Evolutionary conservation across 2,329 filamentous ascomycete genomes (phyloP).

Genomic region (Samsoniella hepiali): DNA sequence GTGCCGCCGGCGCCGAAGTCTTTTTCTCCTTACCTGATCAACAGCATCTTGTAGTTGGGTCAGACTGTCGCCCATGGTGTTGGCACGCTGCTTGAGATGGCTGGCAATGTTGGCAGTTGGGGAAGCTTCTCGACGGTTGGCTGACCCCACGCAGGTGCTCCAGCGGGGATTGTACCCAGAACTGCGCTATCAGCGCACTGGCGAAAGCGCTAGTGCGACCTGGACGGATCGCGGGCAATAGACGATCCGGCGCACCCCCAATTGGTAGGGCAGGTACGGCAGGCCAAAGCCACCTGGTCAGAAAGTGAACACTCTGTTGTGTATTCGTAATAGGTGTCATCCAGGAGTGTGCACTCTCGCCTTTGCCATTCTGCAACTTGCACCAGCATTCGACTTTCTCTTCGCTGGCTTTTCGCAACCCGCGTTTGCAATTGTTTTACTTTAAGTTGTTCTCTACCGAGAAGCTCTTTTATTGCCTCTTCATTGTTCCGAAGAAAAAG

Average conservation of each 20-base stretch:
- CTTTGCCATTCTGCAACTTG: not conserved
- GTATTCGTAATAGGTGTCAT: slow-evolving; percentile 19
- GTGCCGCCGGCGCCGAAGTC: not conserved
- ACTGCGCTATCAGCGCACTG: not conserved
- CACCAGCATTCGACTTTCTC: slow-evolving; percentile 7
- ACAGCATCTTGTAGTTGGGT: slow-evolving; percentile 84
- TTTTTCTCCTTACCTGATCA: slow-evolving; percentile 60
- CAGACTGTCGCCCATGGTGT: slow-evolving; percentile 68
- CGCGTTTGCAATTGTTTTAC: not conserved
- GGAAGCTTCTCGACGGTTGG: slow-evolving; percentile 8
- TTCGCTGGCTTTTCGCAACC: not conserved
- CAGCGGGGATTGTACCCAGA: not conserved
- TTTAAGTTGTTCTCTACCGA: not conserved
- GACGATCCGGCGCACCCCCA: slow-evolving; percentile 26
- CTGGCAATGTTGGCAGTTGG: not conserved
- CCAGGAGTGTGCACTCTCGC: slow-evolving; percentile 12
- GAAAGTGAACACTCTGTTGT: slow-evolving; percentile 39
- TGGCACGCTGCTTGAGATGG: not conserved
- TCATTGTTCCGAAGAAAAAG: not conserved
- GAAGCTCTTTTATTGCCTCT: not conserved
- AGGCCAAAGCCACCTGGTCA: slow-evolving; percentile 18
- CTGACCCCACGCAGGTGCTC: not conserved
- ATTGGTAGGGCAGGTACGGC: not conserved
- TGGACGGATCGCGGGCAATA: slow-evolving; percentile 29
- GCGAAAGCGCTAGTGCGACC: not conserved